These are phyloP conservation scores for Cordyceps farinosa DNA, from an alignment of 2,329 filamentous ascomycete species.

Conservation along the genomic window DNA sequence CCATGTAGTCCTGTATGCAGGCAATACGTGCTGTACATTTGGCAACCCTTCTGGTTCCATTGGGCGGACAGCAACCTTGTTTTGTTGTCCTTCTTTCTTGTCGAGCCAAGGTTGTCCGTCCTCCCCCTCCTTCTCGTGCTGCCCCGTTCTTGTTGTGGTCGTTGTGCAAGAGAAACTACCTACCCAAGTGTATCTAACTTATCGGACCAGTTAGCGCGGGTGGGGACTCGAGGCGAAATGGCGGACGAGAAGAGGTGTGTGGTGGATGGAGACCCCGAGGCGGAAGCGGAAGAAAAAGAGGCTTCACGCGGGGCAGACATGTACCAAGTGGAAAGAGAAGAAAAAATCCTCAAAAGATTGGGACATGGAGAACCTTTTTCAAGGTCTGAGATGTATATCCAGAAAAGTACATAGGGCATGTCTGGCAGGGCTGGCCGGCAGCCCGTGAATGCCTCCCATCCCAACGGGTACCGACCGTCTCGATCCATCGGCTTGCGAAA, in stretches of 20 bases:
- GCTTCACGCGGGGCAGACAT: background rate
- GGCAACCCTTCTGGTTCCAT: background rate
- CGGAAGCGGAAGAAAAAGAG: background rate
- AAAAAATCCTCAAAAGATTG: background rate
- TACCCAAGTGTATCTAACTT: too few relatives aligned
- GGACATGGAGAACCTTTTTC: background rate
- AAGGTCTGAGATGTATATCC: too few relatives aligned
- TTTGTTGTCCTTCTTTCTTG: background rate
- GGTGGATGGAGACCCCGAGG: slow-evolving; percentile 7
- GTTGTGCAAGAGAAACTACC: background rate
- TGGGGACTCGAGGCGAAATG: slow-evolving; percentile 15
- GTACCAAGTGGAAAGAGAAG: background rate
- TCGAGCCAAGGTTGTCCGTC: background rate
- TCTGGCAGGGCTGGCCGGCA: background rate
- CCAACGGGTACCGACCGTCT: slow-evolving; percentile 1
- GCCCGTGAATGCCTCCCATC: background rate
- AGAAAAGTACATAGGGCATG: too few relatives aligned
- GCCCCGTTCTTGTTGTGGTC: background rate
- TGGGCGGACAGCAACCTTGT: background rate
- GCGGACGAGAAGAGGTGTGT: slow-evolving; percentile 14
- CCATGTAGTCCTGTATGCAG: slow-evolving; percentile 6
- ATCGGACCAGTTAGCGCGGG: slow-evolving; percentile 3
- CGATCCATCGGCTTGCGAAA: slow-evolving; percentile 14
- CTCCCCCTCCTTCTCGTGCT: too few relatives aligned
- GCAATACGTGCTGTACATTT: slow-evolving; percentile 9